These are phyloP conservation scores for Lithocarpus polystachyus DNA, from an alignment of 306 rosid genomes.

Conservation along the genomic window DNA sequence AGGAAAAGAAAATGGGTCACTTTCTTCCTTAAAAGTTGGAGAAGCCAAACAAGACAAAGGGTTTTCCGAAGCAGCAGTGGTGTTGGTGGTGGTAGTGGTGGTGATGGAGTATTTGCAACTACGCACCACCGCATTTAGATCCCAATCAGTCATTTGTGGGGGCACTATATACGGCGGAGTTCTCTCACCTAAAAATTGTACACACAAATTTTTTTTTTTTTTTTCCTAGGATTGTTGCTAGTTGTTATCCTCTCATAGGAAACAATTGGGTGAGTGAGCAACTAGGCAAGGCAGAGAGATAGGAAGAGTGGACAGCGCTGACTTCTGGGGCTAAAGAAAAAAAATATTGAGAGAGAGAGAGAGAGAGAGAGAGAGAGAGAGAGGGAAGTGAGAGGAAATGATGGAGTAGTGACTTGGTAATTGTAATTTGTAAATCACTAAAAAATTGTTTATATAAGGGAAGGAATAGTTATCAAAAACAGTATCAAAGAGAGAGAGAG, in stretches of 20 bases:
- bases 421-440: constrained; percentile 32
- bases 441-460: constrained; percentile 36
- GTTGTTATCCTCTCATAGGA: neutral
- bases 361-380: constrained; percentile 15
- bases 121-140: constrained; percentile 72
- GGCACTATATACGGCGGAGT: neutral
- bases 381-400: constrained; percentile 30
- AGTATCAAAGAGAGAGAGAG: neutral
- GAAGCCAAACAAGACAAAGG: constrained; percentile 32
- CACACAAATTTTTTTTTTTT: neutral
- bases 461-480: neutral
- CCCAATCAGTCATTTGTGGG: constrained; percentile 60
- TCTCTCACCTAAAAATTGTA: constrained; percentile 6
- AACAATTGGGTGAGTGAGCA: neutral
- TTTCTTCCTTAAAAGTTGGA: constrained; percentile 25
- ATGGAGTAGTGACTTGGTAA: constrained; percentile 48
- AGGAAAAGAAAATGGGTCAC: constrained; percentile 40
- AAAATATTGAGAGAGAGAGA: constrained; percentile 9
- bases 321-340: constrained; percentile 26
- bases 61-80: neutral
- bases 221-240: neutral
- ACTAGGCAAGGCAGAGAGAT: constrained; percentile 8
- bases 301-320: constrained; percentile 58
- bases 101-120: constrained; percentile 38
- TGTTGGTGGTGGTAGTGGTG: neutral